phyloP scores from a whole-genome alignment of 768 basidiomycete genomes.

The Infundibulicybe gibba region DNA sequence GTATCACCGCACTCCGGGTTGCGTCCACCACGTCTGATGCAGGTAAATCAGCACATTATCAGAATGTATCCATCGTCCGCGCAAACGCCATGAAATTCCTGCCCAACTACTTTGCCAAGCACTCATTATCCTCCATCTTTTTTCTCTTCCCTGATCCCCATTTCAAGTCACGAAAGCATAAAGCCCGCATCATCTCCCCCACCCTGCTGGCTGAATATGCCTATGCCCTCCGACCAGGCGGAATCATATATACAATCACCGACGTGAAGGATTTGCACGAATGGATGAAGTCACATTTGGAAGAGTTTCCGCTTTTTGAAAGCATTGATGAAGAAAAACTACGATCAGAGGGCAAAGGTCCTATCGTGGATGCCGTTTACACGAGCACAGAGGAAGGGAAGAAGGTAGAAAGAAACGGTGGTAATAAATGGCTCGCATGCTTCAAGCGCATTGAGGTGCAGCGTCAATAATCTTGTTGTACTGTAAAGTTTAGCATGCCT shows the following conservation, averaged over 20 bases:
- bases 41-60: slow-evolving; percentile 46
- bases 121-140: slow-evolving; percentile 89
- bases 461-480: no score
- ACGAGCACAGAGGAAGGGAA: slow-evolving; percentile 93
- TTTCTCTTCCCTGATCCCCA: slow-evolving; percentile 99
- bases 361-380: slow-evolving; percentile 79
- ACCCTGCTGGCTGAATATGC: slow-evolving; percentile 98
- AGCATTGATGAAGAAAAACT: slow-evolving; percentile 71
- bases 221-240: slow-evolving; percentile 88
- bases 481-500: no score
- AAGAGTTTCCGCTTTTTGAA: slow-evolving; percentile 84
- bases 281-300: slow-evolving; percentile 94
- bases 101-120: slow-evolving; percentile 91
- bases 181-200: slow-evolving; percentile 96
- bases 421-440: slow-evolving; percentile 91
- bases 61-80: slow-evolving; percentile 91
- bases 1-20: slow-evolving; percentile 88
- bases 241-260: slow-evolving; percentile 96
- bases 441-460: slow-evolving; percentile 68
- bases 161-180: slow-evolving; percentile 97
- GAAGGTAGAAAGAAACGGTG: slow-evolving; percentile 91
- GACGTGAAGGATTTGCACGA: slow-evolving; percentile 92
- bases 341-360: slow-evolving; percentile 72
- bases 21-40: slow-evolving; percentile 42
- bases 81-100: slow-evolving; percentile 99